A percentile compares a stretch with the other conserved stretches of the same genome.
These are phyloP conservation scores for Geoglossum glabrum DNA, from an alignment of 495 filamentous ascomycete species.

Conservation along the genomic window DNA sequence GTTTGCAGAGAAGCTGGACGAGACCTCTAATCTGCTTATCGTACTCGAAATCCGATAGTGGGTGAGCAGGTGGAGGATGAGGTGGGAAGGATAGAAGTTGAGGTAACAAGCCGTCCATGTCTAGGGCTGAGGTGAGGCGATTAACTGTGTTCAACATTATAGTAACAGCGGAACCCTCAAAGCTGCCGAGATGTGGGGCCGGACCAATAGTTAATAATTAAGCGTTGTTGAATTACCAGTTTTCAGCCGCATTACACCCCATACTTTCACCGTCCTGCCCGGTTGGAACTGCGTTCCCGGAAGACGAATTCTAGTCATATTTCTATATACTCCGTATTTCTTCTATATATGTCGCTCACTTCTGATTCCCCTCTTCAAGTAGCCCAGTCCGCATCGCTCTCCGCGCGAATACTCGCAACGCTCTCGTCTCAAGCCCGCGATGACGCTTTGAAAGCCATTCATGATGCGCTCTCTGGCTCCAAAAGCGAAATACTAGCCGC, in stretches of 20 bases:
- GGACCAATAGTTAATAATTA: too few species aligned
- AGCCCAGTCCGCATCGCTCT: slow-evolving; percentile 45
- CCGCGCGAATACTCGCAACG: slow-evolving; percentile 47
- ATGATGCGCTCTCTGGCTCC: slow-evolving; percentile 44
- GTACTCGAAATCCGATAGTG: slow-evolving; percentile 18
- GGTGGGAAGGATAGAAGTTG: slow-evolving; percentile 22
- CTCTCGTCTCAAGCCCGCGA: slow-evolving; percentile 49
- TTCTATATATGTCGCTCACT: slow-evolving; percentile 52
- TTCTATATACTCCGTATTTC: background rate
- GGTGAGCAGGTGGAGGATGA: slow-evolving; percentile 18
- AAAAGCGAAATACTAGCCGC: slow-evolving; percentile 63
- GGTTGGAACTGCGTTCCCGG: background rate
- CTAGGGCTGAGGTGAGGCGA: background rate
- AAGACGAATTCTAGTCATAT: background rate
- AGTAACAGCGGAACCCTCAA: too few species aligned
- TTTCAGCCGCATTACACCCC: too few species aligned
- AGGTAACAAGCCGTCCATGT: slow-evolving; percentile 19
- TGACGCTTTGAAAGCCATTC: slow-evolving; percentile 63
- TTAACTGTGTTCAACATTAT: background rate
- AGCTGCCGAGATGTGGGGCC: too few species aligned
- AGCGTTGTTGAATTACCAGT: too few species aligned
- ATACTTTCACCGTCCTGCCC: too few species aligned
- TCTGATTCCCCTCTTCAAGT: slow-evolving; percentile 44
- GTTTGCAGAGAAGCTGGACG: slow-evolving; percentile 14
- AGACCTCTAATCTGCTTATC: slow-evolving; percentile 19